Conservation (phyloP, 2,329 filamentous ascomycete genomes). For the Colletotrichum truncatum region DNA sequence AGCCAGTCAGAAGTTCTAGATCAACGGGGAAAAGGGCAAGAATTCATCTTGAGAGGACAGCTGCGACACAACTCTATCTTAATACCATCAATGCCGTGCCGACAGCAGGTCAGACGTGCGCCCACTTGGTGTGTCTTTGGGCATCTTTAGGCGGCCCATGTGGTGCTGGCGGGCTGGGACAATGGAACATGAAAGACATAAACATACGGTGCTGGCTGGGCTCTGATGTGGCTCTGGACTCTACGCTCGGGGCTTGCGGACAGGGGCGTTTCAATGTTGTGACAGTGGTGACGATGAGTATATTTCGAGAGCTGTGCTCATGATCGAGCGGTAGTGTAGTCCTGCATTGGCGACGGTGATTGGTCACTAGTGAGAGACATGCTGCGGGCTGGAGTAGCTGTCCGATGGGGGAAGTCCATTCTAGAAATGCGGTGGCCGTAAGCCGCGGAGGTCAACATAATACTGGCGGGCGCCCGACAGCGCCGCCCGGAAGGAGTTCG, state of each 20-base stretch:
- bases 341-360: background rate
- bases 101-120: constrained; percentile 19
- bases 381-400: background rate
- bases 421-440: constrained; percentile 24
- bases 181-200: constrained; percentile 3
- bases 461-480: background rate
- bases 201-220: background rate
- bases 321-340: constrained; percentile 22
- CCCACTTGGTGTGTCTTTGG: constrained; percentile 14
- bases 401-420: constrained; percentile 32
- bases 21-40: constrained; percentile 19
- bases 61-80: constrained; percentile 29
- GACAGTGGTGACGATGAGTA: constrained; percentile 26
- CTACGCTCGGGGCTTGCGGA: constrained; percentile 30
- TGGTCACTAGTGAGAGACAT: constrained; percentile 15
- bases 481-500: background rate
- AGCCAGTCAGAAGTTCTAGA: constrained; percentile 15
- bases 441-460: constrained; percentile 15
- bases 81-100: constrained; percentile 25
- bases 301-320: constrained; percentile 28
- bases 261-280: constrained; percentile 29
- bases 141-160: constrained; percentile 17
- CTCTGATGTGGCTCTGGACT: constrained; percentile 16
- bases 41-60: constrained; percentile 20
- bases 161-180: constrained; percentile 8